phyloP scores from a whole-genome alignment of 169 alveolate species.

The Theileria equi region DNA sequence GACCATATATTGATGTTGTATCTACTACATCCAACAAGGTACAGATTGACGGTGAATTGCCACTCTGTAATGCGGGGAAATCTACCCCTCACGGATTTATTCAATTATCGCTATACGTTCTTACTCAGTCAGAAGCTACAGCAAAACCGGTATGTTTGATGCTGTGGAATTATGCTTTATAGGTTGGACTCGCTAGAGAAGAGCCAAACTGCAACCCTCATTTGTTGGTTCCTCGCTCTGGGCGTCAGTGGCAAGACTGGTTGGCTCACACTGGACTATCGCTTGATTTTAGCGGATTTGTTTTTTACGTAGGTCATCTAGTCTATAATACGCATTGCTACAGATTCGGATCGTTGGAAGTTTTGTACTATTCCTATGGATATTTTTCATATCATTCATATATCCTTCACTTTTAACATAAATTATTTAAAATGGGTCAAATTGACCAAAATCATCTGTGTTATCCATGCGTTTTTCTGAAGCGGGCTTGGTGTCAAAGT shows the following conservation, averaged over 20 bases:
- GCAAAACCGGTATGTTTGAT: conserved; percentile 71
- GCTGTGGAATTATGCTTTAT: conserved; percentile 23
- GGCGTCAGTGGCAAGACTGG: conserved; percentile 90
- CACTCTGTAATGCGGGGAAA: conserved; percentile 74
- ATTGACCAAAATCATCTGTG: conserved; percentile 40
- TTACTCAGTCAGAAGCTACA: conserved; percentile 87
- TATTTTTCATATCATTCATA: conserved; percentile 37
- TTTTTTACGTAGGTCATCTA: conserved; percentile 34
- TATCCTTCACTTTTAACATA: conserved; percentile 45
- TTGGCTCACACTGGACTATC: conserved; percentile 59
- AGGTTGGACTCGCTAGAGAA: conserved; percentile 84
- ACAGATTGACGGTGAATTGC: conserved; percentile 81
- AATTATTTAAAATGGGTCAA: conserved; percentile 39
- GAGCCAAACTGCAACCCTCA: conserved; percentile 88
- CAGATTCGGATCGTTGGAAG: conserved; percentile 11
- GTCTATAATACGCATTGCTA: neutral
- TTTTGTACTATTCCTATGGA: conserved; percentile 25
- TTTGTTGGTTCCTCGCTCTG: conserved; percentile 83
- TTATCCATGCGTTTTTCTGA: too few species aligned
- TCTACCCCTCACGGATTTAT: conserved; percentile 76
- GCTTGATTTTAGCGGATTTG: conserved; percentile 35
- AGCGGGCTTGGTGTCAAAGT: too few species aligned
- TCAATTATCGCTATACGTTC: conserved; percentile 84
- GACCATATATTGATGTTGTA: conserved; percentile 79
- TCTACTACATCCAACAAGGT: conserved; percentile 75